Evolutionary conservation across 2,329 filamentous ascomycete genomes (phyloP).

Genomic region (Hypoxylon sp.): DNA sequence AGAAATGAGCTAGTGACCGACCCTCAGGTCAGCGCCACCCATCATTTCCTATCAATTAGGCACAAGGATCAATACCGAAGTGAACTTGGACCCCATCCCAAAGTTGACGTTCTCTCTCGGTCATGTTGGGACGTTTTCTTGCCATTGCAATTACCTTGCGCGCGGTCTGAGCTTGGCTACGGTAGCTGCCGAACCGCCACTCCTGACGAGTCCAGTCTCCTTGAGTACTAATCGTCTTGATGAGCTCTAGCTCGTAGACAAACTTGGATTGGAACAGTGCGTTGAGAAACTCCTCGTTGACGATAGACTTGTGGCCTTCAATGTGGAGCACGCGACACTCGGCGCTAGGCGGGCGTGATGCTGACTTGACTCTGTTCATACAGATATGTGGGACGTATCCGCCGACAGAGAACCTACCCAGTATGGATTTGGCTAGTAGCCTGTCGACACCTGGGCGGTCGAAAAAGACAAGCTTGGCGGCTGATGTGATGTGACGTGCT

Average conservation of each 20-base stretch:
- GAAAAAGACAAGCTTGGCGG: constrained; percentile 62
- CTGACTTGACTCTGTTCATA: constrained; percentile 65
- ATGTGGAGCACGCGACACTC: constrained; percentile 67
- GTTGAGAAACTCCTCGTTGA: constrained; percentile 60
- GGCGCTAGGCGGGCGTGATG: constrained; percentile 47
- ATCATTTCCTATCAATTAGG: neutral
- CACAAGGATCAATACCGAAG: constrained; percentile 44
- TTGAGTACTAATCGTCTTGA: constrained; percentile 52
- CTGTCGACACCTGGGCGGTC: constrained; percentile 63
- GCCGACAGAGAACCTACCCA: constrained; percentile 60
- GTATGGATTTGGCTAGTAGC: constrained; percentile 62
- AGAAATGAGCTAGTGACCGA: neutral
- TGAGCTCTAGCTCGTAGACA: constrained; percentile 63
- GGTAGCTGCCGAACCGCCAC: constrained; percentile 69
- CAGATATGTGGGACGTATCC: constrained; percentile 58
- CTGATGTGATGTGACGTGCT: constrained; percentile 58
- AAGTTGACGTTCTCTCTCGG: neutral
- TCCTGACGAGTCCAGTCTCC: constrained; percentile 57
- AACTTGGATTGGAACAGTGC: constrained; percentile 61
- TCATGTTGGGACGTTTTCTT: constrained; percentile 32
- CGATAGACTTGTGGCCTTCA: constrained; percentile 60
- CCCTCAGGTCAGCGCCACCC: neutral
- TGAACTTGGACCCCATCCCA: constrained; percentile 41
- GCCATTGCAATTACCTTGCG: constrained; percentile 45
- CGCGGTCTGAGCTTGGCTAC: constrained; percentile 68